Base-by-base conservation (phyloP, 1,284 basidiomycete species). In the Moesziomyces antarcticus region DNA sequence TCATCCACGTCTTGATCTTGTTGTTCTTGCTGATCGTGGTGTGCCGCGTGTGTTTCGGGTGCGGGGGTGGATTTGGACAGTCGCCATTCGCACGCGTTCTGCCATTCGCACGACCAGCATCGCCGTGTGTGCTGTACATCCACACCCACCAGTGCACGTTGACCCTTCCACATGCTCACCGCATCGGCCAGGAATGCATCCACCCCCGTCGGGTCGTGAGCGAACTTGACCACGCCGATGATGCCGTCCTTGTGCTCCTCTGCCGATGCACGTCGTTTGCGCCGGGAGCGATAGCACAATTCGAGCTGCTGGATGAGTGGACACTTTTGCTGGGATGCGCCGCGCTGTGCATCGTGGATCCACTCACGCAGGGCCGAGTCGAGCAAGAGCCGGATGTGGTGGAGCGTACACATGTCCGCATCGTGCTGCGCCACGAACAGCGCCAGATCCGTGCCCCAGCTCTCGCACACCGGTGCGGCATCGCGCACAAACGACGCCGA, bases 11-110 rank as follows among this genome's bases (percentile, higher is more conserved):
- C 56, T 14, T 50, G 27, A 20, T 49, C 27, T 9, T 20, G 50
- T 13, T 53, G 42, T 24, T 4, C 18, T 45, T 33, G 30, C 13
- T 33, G 30, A 1, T 33, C 30, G 53, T 30, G 16, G 21, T 25
- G 25, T 11, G 53, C 1, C 45, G 25, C 13, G 30, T n/a, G 27
- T 41, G 25, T 24, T 35, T 42, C 3, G 25, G 16, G 37, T 18
- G 37, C 6, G 6, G 16, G 37, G 6, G 37, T 40, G 16, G 37
- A 40, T 40, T 40, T 71, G 63, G 13, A 22, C 7, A 1, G 44
- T 53, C 81, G 66, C 81, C 81, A 83, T 56, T 83, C 81, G 49
- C 81, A 83, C 0, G 67, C 76, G 4, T 79, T 60, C 3, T 58
- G 59, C 72, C 72, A 83, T 44, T 75, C 78, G 60, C 81, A 83